Conservation (phyloP, 1,284 basidiomycete genomes). For the Laetiporus sulphureus region DNA sequence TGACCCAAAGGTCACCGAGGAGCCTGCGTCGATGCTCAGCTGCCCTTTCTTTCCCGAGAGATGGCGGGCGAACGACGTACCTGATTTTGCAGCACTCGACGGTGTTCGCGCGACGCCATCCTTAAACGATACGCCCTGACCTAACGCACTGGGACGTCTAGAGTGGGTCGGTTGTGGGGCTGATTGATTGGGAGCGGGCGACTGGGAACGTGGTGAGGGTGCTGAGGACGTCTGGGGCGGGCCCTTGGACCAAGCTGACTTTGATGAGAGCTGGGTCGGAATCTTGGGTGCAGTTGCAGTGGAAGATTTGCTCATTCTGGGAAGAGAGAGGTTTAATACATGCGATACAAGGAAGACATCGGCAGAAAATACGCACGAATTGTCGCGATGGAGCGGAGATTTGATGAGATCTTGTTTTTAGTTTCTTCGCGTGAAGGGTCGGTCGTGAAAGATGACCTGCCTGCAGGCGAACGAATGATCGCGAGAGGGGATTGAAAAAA, state of each 20-base stretch:
- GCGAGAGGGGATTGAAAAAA: conserved; percentile 24
- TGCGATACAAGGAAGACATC: conserved; percentile 5
- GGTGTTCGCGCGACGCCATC: conserved; percentile 52
- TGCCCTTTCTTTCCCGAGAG: not conserved
- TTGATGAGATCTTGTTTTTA: conserved; percentile 32
- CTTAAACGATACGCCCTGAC: conserved; percentile 63
- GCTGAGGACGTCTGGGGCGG: conserved; percentile 56
- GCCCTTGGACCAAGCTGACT: conserved; percentile 81
- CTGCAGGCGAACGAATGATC: conserved; percentile 70
- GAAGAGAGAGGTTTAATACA: conserved; percentile 3
- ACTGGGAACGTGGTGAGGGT: conserved; percentile 67
- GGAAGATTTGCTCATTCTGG: conserved; percentile 83
- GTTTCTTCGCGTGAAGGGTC: conserved; percentile 54
- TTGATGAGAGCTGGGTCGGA: conserved; percentile 59
- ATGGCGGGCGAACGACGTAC: conserved; percentile 29
- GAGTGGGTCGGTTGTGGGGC: conserved; percentile 54
- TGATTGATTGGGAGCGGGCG: conserved; percentile 52
- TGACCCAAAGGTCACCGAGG: conserved; percentile 76
- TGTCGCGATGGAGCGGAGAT: conserved; percentile 34
- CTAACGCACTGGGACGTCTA: conserved; percentile 63
- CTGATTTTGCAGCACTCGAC: conserved; percentile 48
- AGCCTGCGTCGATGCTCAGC: conserved; percentile 33
- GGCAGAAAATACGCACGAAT: conserved; percentile 43
- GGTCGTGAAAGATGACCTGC: conserved; percentile 85
- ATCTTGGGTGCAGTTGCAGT: conserved; percentile 64